Evolutionary conservation across 2,329 filamentous ascomycete genomes (phyloP), one percentile per base, ranked within the genome.

Genomic region (Metarhizium brunneum): DNA sequence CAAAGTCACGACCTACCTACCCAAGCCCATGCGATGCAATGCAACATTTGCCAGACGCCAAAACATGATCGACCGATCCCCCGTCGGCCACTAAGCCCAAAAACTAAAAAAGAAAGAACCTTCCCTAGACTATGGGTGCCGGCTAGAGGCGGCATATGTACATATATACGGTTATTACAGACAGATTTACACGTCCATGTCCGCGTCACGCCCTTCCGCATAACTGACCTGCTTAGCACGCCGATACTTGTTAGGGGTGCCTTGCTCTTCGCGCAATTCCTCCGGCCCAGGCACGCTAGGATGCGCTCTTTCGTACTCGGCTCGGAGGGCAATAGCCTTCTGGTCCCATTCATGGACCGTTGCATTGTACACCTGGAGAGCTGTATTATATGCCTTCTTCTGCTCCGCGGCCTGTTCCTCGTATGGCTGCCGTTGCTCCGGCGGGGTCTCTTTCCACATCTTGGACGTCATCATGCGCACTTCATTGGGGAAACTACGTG

Each of bases 391-490:
- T 2, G 72, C 76, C 56, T 79, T 76, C 67, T 92, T 92, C 61
- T 90, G 86, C 53, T 79, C 78, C 54, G 85, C 79, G 4, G 88
- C 88, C 67, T 86, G 80, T 32, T 90, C 85, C 51, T 92, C 80
- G 65, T 88, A 97, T 1, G 91, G 92, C 66, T 81, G 79, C 65
- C 87, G 89, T 62, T 84, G 80, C 48, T 88, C 87, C 6, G 83
- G 77, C 2, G 78, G 72, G 0, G 88, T 84, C 52, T 88, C 87
- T 62, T 87, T 89, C 94, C 94, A 99, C 85, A 94, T 92, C 66
- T 87, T 86, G 32, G 92, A 92, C 10, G 94, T 83, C 68, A 91
- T 90, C 52, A 85, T 82, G 38, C 94, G 88, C 55, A 97, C 88
- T 65, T 95, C 90, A 64, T 90, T 95, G 6, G 86, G 84, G 47